Base-by-base conservation (phyloP, 495 filamentous ascomycete genomes). In the Penicillium waksmanii region DNA sequence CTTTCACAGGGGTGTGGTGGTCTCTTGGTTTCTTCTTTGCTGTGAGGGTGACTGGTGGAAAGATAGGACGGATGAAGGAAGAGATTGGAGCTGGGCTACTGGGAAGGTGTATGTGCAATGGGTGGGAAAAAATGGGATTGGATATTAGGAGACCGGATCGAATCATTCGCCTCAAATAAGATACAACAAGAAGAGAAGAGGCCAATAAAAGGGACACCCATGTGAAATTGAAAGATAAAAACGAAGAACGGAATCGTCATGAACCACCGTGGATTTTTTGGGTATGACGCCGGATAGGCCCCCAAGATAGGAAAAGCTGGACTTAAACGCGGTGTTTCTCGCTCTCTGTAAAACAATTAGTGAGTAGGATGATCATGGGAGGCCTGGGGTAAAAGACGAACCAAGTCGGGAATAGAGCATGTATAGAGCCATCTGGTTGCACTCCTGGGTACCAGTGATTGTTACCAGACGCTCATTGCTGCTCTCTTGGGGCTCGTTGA, bases 401-500 rank as follows among this genome's bases (percentile, higher is more conserved):
- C 95, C 95, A 68, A 98, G 91, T 80, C 95, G 83, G 31, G 90
- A 92, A 71, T 98, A 98, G 34, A 98, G 87, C 94, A 98, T 97
- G 74, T 98, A 98, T 51, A 98, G 80, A 21, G 95, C 95, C 93
- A 98, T 98, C 75, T 96, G 89, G 77, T 98, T 98, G 80, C 92
- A 96, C 71, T 97, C 95, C 62, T 94, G 91, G 8, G 95, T 98
- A 52, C 95, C 95, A 5, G 96, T 97, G 65, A 98, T 97, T 8
- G 95, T 98, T 27, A 98, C 95, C 53, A 98, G 80, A 55, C 95
- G 85, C 78, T 98, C 95, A 68, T 98, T 98, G 82, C 92, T 97
- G 77, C 96, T 98, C 72, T 98, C 96, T 67, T 97, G 94, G 0
- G 95, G 95, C 70, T 98, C 95, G 73, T 98, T 98, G 81, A 98